Evolutionary conservation across 1,284 basidiomycete species (phyloP), one percentile per base, ranked within the genome.

Genomic region (Sphagnurus paluster): DNA sequence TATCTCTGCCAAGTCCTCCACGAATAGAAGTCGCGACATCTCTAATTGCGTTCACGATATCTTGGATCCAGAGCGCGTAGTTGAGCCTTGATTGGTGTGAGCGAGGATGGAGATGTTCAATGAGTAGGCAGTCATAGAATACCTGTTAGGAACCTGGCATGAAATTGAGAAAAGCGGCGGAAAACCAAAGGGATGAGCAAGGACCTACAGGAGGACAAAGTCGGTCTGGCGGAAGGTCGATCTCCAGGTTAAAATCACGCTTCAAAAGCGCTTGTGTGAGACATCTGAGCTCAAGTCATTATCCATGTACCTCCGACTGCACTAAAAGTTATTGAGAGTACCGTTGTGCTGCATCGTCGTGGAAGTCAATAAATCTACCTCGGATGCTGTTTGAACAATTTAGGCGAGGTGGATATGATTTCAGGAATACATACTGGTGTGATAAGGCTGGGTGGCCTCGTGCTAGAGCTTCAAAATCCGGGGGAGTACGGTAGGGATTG

Each of bases 201-300:
- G 13, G 10, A 59, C 80, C 55, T 56, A 95, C 92, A 0, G 93
- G 88, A 16, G 93, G 93, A 66, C 93, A 96, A 3, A 97, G 68
- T 42, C 93, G 70, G 63, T 91, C 79, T 1, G 74, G 63, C 1
- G 89, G 84, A 6, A 96, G 63, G 3, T 69, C 59, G 0, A 95
- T 54, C 16, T 71, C 66, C 32, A 96, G 61, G 0, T 69, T 64
- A 59, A 93, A 95, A 64, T 95, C 91, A 14, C 82, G 76, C 50
- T 76, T 67, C 16, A 95, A 74, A 13, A 96, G 69, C 0, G 89
- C 88, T 50, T 83, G 72, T 1, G 92, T 94, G 49, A 96, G 70
- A 21, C 78, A 73, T 57, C 92, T 90, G 38, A 17, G 38, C 51
- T 53, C 13, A 14, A 38, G 17, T 17, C 13, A 39, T 13, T 11